Base-by-base conservation (phyloP, 495 filamentous ascomycete genomes). In the Hypoxylon lienhwacheense region DNA sequence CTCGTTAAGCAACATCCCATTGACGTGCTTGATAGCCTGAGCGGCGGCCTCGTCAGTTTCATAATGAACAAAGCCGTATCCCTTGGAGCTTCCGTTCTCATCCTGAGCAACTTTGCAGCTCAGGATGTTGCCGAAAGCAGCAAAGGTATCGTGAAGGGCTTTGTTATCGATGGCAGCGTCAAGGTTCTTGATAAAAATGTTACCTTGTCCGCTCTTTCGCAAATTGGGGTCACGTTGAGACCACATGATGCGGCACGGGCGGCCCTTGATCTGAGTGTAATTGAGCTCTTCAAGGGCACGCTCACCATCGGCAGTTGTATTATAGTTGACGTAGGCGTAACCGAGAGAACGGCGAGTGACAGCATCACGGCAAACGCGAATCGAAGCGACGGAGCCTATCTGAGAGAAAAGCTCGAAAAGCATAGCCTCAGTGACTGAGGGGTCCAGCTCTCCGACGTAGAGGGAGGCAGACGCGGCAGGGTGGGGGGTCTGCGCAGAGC, bases 171-270 rank as follows among this genome's bases (percentile, higher is more conserved):
- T 99, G 66, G 91, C 95, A 63, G 81, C 84, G 70, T 99, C 93
- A 56, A 99, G 78, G 78, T 99, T 99, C 84, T 99, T 99, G 85
- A 99, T 99, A 82, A 99, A 99, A 64, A 99, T 91, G 69, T 99
- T 99, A 69, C 93, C 93, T 75, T 97, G 91, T 60, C 93, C 93
- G 64, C 91, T 99, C 86, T 99, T 99, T 77, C 93, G 93, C 66
- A 97, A 82, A 70, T 92, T 93, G 59, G 93, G 93, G 75, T 99
- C 93, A 75, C 93, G 93, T 81, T 99, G 93, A 52, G 95, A 97
- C 93, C 93, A 99, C 93, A 99, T 99, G 81, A 99, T 99, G 73
- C 93, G 93, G 85, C 95, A 97, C 25, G 93, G 92, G 70, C 89
- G 90, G 65, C 90, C 90, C 84, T 97, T 97, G 81, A 99, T 97